Evolutionary conservation across 2,329 filamentous ascomycete species (phyloP).

Genomic region (Metarhizium robertsii): DNA sequence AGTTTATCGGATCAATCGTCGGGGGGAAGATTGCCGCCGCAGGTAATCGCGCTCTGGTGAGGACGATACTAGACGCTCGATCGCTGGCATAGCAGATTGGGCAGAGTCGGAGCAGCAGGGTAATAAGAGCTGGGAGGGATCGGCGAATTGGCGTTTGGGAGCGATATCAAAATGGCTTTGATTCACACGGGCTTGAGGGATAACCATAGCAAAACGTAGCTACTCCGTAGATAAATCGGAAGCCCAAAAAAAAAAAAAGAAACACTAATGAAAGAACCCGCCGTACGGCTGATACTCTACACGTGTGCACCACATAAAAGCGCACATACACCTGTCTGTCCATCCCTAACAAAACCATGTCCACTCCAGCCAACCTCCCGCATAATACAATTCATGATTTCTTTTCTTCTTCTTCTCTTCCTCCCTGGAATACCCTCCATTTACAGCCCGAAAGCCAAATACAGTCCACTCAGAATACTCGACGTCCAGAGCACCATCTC

Average conservation of each 20-base stretch:
- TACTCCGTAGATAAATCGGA: not conserved
- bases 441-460: conserved; percentile 40
- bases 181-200: not conserved
- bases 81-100: conserved; percentile 28
- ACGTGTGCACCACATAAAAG: not conserved
- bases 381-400: not conserved
- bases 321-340: not conserved
- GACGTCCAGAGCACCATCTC: conserved; percentile 41
- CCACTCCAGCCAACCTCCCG: not conserved
- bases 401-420: not conserved
- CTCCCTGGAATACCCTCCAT: not conserved
- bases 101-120: too few relatives aligned
- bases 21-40: conserved; percentile 38
- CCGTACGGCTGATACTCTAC: not conserved
- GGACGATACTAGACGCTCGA: conserved; percentile 44
- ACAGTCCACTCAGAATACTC: conserved; percentile 31
- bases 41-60: conserved; percentile 37
- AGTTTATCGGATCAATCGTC: conserved; percentile 46
- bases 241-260: not conserved
- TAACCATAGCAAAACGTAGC: not conserved
- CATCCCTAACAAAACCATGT: not conserved
- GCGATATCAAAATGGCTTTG: conserved; percentile 1
- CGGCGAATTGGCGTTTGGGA: conserved; percentile 6
- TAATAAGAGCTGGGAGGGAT: conserved; percentile 4
- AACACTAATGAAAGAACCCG: not conserved